Conservation (phyloP, 2,329 filamentous ascomycete species). For the Blastomyces emzantsi region DNA sequence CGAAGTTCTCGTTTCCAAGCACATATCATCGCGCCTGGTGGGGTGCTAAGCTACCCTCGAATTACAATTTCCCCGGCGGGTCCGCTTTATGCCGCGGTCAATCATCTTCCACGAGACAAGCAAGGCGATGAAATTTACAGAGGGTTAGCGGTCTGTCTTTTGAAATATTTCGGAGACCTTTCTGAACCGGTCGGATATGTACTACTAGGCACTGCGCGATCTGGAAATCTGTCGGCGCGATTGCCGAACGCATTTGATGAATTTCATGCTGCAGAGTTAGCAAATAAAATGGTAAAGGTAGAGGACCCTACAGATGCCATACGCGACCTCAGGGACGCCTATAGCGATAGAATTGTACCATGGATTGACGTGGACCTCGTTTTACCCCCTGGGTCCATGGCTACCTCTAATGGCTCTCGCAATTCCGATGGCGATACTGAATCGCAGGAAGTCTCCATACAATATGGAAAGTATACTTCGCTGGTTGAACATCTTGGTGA, state of each 20-base stretch:
- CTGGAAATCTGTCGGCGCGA: slow-evolving; percentile 50
- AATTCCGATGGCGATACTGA: slow-evolving; percentile 54
- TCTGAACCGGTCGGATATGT: slow-evolving; percentile 64
- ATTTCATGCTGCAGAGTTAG: slow-evolving; percentile 85
- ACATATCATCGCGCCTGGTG: slow-evolving; percentile 82
- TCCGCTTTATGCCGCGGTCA: slow-evolving; percentile 80
- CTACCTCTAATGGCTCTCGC: slow-evolving; percentile 43
- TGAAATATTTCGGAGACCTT: slow-evolving; percentile 89
- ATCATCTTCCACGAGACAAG: slow-evolving; percentile 81
- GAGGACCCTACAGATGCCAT: slow-evolving; percentile 68
- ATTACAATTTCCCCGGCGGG: slow-evolving; percentile 91
- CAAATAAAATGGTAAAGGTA: slow-evolving; percentile 71
- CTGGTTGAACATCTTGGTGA: slow-evolving; percentile 74
- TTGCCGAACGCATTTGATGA: slow-evolving; percentile 70
- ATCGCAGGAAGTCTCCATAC: slow-evolving; percentile 46
- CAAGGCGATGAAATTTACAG: slow-evolving; percentile 92
- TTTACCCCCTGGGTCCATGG: slow-evolving; percentile 65
- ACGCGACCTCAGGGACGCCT: slow-evolving; percentile 60
- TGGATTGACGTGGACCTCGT: slow-evolving; percentile 85
- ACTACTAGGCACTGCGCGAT: slow-evolving; percentile 49
- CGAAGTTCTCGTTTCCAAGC: slow-evolving; percentile 92
- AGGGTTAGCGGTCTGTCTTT: slow-evolving; percentile 81
- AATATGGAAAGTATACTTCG: slow-evolving; percentile 69
- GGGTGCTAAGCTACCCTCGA: slow-evolving; percentile 80
- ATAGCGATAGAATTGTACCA: slow-evolving; percentile 71